These are phyloP conservation scores for Litchi chinensis DNA, from an alignment of 345 rosid genomes.

Conservation along the genomic window DNA sequence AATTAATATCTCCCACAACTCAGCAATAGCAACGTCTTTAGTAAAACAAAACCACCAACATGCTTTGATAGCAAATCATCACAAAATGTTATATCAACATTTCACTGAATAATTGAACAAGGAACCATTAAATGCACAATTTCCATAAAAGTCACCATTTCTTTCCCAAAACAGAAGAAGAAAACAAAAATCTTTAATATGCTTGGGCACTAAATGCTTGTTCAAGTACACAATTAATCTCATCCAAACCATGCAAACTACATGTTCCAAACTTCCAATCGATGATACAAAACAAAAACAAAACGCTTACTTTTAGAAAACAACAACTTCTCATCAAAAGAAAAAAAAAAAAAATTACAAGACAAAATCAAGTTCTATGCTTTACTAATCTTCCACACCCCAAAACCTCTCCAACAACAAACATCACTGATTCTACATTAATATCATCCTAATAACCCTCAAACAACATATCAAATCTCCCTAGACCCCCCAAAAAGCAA, in stretches of 20 bases:
- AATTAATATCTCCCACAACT: not conserved
- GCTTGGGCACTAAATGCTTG: not conserved
- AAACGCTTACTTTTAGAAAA: not conserved
- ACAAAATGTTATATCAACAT: not conserved
- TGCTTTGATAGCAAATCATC: not conserved
- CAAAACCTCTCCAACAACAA: not conserved
- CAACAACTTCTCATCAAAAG: not conserved
- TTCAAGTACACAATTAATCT: not conserved
- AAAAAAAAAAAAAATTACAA: not conserved
- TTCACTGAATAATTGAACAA: not conserved
- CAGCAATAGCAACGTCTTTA: conserved; percentile 6
- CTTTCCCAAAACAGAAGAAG: not conserved
- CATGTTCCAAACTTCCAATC: not conserved
- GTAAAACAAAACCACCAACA: conserved; percentile 6
- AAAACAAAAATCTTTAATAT: conserved; percentile 5
- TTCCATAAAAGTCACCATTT: not conserved
- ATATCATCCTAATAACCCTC: not conserved
- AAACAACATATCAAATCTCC: not conserved
- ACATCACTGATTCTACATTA: not conserved
- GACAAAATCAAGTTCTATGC: conserved; percentile 4
- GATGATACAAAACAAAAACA: conserved; percentile 3
- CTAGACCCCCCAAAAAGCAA: not conserved
- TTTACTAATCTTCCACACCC: not conserved
- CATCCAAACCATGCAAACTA: not conserved
- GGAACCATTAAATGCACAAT: conserved; percentile 4